phyloP scores from a whole-genome alignment of 2,329 filamentous ascomycete species.

The Trichoderma sp. region DNA sequence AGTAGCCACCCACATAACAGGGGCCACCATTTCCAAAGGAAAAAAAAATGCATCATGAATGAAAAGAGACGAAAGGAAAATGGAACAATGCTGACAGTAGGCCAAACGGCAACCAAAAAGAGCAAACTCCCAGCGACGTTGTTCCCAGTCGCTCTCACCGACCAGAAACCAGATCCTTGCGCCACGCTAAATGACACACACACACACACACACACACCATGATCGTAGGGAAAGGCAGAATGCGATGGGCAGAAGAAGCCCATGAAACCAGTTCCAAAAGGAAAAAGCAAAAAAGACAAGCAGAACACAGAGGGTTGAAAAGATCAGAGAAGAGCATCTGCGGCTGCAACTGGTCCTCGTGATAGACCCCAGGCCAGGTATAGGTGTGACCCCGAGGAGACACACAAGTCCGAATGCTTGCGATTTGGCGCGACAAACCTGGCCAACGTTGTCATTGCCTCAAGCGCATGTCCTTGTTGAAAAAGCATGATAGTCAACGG shows the following conservation, averaged over 20 bases:
- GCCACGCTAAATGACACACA: conserved; percentile 33
- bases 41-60: not conserved
- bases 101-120: not conserved
- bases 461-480: conserved; percentile 19
- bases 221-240: conserved; percentile 5
- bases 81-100: not conserved
- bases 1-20: conserved; percentile 8
- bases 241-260: not conserved
- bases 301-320: conserved; percentile 8
- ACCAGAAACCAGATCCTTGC: conserved; percentile 40
- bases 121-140: conserved; percentile 31
- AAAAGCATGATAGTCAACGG: not conserved
- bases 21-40: not conserved
- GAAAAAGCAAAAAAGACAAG: conserved; percentile 23
- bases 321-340: not conserved
- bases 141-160: conserved; percentile 45
- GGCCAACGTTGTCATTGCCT: not conserved
- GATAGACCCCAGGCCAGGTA: not conserved
- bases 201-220: conserved; percentile 1
- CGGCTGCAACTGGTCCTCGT: not conserved
- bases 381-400: not conserved
- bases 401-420: not conserved
- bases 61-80: not conserved
- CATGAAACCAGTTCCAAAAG: conserved; percentile 1
- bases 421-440: not conserved